Conservation (phyloP, 345 rosid genomes). For the Aquilaria sinensis region DNA sequence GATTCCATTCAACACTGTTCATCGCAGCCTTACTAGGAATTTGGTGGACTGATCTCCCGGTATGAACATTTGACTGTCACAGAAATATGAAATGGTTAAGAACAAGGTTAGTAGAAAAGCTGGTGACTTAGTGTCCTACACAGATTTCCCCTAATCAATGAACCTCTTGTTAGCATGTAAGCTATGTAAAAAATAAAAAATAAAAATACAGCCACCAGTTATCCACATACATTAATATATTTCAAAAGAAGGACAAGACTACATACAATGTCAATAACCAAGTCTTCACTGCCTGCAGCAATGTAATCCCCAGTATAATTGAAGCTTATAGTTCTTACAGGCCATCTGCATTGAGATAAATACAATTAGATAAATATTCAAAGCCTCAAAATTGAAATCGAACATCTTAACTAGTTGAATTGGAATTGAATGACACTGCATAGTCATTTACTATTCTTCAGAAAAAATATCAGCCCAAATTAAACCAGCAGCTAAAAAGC, state of each 20-base stretch:
- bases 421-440: too few relatives aligned
- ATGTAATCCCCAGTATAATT: conserved; percentile 73
- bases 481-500: too few relatives aligned
- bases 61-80: conserved; percentile 81
- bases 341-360: conserved; percentile 54
- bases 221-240: background rate
- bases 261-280: conserved; percentile 84
- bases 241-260: background rate
- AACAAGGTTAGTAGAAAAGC: background rate
- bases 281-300: conserved; percentile 97
- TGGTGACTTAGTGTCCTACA: background rate
- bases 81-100: background rate
- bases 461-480: too few relatives aligned
- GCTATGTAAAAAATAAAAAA: background rate
- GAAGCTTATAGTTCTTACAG: conserved; percentile 93
- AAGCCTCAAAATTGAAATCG: too few relatives aligned
- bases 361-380: background rate
- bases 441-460: too few relatives aligned
- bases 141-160: too few relatives aligned
- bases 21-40: conserved; percentile 95
- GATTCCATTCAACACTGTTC: conserved; percentile 99
- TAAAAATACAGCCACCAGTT: background rate
- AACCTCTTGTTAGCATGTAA: background rate
- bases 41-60: conserved; percentile 84
- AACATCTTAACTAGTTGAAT: too few relatives aligned